These are phyloP conservation scores for Pleurotus djamor DNA, from an alignment of 768 basidiomycete genomes.

Conservation along the genomic window DNA sequence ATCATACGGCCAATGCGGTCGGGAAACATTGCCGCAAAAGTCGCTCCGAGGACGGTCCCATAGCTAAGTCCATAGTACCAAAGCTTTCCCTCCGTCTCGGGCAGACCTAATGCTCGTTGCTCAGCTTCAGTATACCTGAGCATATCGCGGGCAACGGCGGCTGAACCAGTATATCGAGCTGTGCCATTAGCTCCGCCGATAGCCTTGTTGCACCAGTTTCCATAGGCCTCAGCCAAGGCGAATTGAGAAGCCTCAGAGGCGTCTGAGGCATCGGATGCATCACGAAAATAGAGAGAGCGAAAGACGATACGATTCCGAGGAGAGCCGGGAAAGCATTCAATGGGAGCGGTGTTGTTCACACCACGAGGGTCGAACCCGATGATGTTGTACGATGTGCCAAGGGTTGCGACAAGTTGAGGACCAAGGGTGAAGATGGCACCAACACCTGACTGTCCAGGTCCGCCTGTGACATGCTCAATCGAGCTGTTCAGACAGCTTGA, in stretches of 20 bases:
- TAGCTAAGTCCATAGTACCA: conserved; percentile 19
- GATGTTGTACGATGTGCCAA: conserved; percentile 43
- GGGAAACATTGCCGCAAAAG: conserved; percentile 33
- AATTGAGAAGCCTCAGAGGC: neutral
- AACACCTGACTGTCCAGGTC: conserved; percentile 44
- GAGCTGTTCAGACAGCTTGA: neutral
- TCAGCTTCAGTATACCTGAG: neutral
- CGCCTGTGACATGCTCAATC: conserved; percentile 24
- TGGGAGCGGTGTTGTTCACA: conserved; percentile 10
- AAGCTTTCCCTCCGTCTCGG: neutral
- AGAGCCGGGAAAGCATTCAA: neutral
- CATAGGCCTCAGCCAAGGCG: neutral
- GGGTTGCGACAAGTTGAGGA: conserved; percentile 19
- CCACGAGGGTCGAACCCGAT: conserved; percentile 48
- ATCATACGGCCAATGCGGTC: conserved; percentile 27
- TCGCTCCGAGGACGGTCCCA: conserved; percentile 23
- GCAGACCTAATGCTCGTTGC: neutral
- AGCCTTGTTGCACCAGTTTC: neutral
- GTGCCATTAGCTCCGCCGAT: neutral
- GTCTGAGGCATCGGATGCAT: neutral
- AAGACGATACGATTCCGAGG: neutral
- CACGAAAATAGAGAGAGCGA: neutral
- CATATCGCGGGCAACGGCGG: neutral
- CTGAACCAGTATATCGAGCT: neutral
- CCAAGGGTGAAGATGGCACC: conserved; percentile 20